A percentile compares a stretch with the other conserved stretches of the same genome.
Evolutionary conservation across 257 asterid species (phyloP).

Genomic region (Jasminum sambac): DNA sequence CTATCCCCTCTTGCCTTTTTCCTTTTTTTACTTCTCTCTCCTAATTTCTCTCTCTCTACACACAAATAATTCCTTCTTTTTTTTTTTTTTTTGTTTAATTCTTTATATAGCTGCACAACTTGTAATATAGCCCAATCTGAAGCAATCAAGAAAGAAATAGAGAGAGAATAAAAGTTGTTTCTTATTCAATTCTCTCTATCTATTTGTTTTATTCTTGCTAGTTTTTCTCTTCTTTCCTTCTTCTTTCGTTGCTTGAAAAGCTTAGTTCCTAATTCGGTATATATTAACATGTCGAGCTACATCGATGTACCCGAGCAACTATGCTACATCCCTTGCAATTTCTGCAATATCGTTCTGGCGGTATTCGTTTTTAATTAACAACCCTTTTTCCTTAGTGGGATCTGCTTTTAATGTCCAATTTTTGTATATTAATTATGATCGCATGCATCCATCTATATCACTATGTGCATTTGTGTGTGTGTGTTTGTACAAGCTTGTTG

Average conservation of each 20-base stretch:
- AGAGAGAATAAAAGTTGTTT: conserved; percentile 22
- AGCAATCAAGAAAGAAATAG: conserved; percentile 27
- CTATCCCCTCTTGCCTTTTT: conserved; percentile 28
- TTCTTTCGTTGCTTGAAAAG: background rate
- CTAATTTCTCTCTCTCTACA: conserved; percentile 16
- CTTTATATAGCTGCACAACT: conserved; percentile 36
- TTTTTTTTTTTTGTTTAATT: conserved; percentile 24
- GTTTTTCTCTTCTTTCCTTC: background rate
- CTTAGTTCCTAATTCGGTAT: background rate
- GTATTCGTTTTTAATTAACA: conserved; percentile 32
- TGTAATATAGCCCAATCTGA: conserved; percentile 32
- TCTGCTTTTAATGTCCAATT: conserved; percentile 33
- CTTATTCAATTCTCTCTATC: conserved; percentile 7
- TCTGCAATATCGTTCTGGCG: conserved; percentile 91
- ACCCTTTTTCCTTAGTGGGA: conserved; percentile 31
- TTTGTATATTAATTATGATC: conserved; percentile 8
- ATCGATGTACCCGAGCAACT: conserved; percentile 68
- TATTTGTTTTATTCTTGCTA: conserved; percentile 9
- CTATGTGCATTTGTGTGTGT: background rate
- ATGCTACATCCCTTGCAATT: conserved; percentile 91
- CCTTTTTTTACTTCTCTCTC: conserved; percentile 20
- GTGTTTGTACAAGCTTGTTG: conserved; percentile 13
- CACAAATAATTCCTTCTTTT: conserved; percentile 10
- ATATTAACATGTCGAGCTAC: conserved; percentile 39
- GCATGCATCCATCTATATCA: conserved; percentile 17